Conservation (phyloP, 2,329 filamentous ascomycete genomes). For the Chalaropsis ovoidea region DNA sequence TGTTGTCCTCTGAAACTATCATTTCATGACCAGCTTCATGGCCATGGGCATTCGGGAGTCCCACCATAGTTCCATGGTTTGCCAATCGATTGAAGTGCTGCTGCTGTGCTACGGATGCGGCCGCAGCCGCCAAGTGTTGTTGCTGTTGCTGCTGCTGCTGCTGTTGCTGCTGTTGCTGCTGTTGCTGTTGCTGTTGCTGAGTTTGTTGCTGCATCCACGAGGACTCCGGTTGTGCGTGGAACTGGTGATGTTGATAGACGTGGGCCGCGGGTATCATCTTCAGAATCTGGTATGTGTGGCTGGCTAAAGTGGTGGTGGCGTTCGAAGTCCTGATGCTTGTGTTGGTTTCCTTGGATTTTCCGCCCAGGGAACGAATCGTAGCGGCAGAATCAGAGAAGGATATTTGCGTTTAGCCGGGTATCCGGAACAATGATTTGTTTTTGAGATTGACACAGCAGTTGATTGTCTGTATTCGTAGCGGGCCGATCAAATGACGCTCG, state of each 20-base stretch:
- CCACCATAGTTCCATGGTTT: slow-evolving; percentile 40
- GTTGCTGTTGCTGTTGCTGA: slow-evolving; percentile 54
- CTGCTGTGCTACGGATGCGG: slow-evolving; percentile 43
- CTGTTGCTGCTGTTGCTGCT: slow-evolving; percentile 50
- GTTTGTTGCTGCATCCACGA: slow-evolving; percentile 55
- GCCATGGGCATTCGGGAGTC: slow-evolving; percentile 38
- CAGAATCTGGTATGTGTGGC: slow-evolving; percentile 13
- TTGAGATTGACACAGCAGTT: neutral
- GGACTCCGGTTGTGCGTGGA: slow-evolving; percentile 49
- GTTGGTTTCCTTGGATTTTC: neutral
- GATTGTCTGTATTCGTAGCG: neutral
- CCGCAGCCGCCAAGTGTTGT: slow-evolving; percentile 45
- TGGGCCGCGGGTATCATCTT: slow-evolving; percentile 55
- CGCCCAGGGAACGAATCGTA: neutral
- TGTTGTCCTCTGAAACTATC: slow-evolving; percentile 72
- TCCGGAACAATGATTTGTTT: neutral
- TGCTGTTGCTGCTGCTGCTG: slow-evolving; percentile 55
- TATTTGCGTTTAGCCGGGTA: neutral
- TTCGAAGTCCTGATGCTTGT: neutral
- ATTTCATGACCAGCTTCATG: slow-evolving; percentile 53
- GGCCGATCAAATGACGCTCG: neutral
- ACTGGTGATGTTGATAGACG: slow-evolving; percentile 59
- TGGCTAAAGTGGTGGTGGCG: neutral
- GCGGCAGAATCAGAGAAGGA: neutral
- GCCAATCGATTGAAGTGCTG: slow-evolving; percentile 65